Percentiles rank a stretch among this genome's conserved stretches.
phyloP scores from a whole-genome alignment of 2,329 filamentous ascomycete species.

The Aquanectria penicillioides region DNA sequence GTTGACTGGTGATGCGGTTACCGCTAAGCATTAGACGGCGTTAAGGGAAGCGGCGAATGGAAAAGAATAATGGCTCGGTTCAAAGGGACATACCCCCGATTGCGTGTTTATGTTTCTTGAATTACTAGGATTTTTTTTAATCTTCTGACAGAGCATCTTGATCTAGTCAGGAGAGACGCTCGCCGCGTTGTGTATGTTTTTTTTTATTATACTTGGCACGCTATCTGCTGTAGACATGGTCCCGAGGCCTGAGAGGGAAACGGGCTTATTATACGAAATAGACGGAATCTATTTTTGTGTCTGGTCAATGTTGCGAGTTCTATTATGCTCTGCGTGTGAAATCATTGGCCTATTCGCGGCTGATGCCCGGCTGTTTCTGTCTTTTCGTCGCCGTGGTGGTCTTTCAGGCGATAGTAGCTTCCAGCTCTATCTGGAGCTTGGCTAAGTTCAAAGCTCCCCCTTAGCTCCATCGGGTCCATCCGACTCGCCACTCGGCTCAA shows the following conservation, averaged over 20 bases:
- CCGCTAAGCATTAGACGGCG: conserved; percentile 72
- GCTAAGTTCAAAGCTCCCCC: not conserved
- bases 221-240: conserved; percentile 27
- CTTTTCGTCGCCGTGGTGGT: no score
- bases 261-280: conserved; percentile 31
- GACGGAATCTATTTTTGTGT: conserved; percentile 25
- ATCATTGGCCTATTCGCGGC: no score
- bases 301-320: not conserved
- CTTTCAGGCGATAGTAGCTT: no score
- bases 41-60: conserved; percentile 36
- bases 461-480: conserved; percentile 1
- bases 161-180: conserved; percentile 17
- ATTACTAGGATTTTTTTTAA: conserved; percentile 28
- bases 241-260: conserved; percentile 16
- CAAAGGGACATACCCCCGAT: conserved; percentile 26
- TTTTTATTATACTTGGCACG: conserved; percentile 22
- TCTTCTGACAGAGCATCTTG: conserved; percentile 17
- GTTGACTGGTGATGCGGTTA: conserved; percentile 70
- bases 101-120: conserved; percentile 31
- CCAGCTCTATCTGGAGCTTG: not conserved
- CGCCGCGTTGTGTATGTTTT: conserved; percentile 23
- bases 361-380: not conserved
- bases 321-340: not conserved
- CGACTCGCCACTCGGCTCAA: not conserved
- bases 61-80: conserved; percentile 29